These are phyloP conservation scores for Trichoderma lentiforme DNA, from an alignment of 2,329 filamentous ascomycete genomes.

Conservation along the genomic window DNA sequence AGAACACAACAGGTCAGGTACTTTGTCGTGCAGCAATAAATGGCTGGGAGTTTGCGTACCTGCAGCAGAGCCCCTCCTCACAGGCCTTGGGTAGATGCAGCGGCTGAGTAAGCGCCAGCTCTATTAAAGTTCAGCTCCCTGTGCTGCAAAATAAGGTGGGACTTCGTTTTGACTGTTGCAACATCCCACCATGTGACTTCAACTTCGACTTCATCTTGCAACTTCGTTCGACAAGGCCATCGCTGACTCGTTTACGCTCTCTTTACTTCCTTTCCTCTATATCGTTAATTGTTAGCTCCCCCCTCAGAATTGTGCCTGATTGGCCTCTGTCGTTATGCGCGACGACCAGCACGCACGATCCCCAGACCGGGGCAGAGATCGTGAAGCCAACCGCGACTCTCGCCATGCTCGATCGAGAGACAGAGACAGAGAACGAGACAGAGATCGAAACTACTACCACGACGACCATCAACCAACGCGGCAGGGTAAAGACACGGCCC, in stretches of 20 bases:
- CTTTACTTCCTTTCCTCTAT: background rate
- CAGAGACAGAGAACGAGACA: constrained; percentile 19
- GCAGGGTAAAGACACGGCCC: constrained; percentile 48
- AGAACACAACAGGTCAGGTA: background rate
- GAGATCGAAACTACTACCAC: constrained; percentile 24
- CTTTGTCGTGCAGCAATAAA: background rate
- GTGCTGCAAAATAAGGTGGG: background rate
- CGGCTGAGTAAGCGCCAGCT: background rate
- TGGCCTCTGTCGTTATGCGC: constrained; percentile 38
- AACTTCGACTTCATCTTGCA: background rate
- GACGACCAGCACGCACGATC: constrained; percentile 39
- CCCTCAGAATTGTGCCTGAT: constrained; percentile 20
- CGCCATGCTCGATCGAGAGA: constrained; percentile 23
- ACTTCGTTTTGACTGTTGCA: background rate
- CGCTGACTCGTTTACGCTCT: background rate
- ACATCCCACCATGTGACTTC: background rate
- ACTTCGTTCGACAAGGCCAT: background rate
- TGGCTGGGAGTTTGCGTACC: background rate
- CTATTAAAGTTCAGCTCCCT: background rate
- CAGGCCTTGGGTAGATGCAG: background rate
- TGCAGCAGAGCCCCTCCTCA: background rate
- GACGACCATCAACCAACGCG: constrained; percentile 45
- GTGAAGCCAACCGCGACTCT: constrained; percentile 16
- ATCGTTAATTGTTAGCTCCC: background rate
- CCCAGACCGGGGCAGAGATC: constrained; percentile 28